Evolutionary conservation across 2,329 filamentous ascomycete species (phyloP).

Genomic region (Hypoxylon sp.): DNA sequence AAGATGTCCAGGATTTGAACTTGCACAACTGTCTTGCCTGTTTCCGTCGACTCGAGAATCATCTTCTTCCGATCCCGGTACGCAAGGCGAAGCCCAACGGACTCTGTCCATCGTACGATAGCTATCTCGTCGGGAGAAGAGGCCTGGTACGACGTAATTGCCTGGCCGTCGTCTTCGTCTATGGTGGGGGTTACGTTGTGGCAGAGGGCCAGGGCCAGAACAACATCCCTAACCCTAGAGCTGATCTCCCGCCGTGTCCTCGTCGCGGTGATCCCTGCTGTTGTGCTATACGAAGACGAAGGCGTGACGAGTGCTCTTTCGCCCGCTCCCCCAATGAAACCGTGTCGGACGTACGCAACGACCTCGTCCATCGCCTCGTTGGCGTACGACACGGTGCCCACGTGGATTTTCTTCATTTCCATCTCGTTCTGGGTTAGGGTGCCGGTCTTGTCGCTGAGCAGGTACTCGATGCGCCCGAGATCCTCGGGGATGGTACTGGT

Average conservation of each 20-base stretch:
- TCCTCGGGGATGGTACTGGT: conserved; percentile 99
- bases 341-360: conserved; percentile 81
- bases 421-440: conserved; percentile 97
- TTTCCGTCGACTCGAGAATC: conserved; percentile 78
- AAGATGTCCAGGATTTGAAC: conserved; percentile 94
- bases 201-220: conserved; percentile 89
- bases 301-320: conserved; percentile 72
- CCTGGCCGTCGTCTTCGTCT: conserved; percentile 81
- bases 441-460: conserved; percentile 97
- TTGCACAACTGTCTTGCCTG: conserved; percentile 76
- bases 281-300: conserved; percentile 72
- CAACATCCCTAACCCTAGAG: conserved; percentile 88
- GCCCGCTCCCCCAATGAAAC: conserved; percentile 66
- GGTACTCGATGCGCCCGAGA: conserved; percentile 91
- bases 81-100: conserved; percentile 83
- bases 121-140: conserved; percentile 98
- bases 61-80: conserved; percentile 90
- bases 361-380: conserved; percentile 99
- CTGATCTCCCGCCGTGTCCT: conserved; percentile 93
- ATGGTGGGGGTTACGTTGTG: conserved; percentile 96
- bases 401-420: conserved; percentile 98
- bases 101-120: conserved; percentile 95
- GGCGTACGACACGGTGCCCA: conserved; percentile 96
- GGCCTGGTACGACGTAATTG: conserved; percentile 88
- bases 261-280: conserved; percentile 70